Conservation (phyloP, 208 protist species). For the Phytomonas francai region DNA sequence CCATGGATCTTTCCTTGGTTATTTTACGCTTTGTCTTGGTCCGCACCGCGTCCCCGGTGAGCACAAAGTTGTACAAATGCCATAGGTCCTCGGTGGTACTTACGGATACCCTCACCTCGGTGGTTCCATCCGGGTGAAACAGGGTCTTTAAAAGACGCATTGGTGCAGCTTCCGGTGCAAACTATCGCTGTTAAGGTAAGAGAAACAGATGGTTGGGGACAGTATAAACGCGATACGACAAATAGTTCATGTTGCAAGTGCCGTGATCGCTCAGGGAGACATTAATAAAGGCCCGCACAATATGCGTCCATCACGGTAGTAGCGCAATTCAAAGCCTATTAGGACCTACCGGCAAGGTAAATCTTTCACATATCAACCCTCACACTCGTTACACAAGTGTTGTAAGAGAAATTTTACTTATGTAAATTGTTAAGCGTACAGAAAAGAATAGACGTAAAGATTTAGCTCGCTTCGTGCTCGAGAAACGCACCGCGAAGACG, state of each 20-base stretch:
- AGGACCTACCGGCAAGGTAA: too few species aligned
- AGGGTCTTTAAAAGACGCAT: slow-evolving; percentile 64
- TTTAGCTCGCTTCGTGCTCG: background rate
- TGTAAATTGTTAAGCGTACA: too few species aligned
- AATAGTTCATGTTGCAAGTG: background rate
- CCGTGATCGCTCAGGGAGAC: too few species aligned
- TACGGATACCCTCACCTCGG: slow-evolving; percentile 86
- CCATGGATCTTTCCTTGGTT: slow-evolving; percentile 42
- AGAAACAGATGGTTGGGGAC: background rate
- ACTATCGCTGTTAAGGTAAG: background rate
- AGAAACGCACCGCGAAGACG: slow-evolving; percentile 15
- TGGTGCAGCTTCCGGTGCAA: background rate
- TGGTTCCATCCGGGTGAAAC: slow-evolving; percentile 55
- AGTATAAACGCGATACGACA: too few species aligned
- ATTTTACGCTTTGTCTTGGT: slow-evolving; percentile 78
- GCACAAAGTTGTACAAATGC: slow-evolving; percentile 96
- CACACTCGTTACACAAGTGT: too few species aligned
- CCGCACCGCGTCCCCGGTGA: slow-evolving; percentile 67
- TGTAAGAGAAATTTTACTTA: too few species aligned
- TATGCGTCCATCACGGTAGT: too few species aligned
- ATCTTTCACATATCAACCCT: too few species aligned
- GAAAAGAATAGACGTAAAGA: too few species aligned
- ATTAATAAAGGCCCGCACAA: too few species aligned
- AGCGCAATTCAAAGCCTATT: too few species aligned
- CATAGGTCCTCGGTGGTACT: slow-evolving; percentile 92